Evolutionary conservation across 164 flowering plant genomes (phyloP).

Genomic region (Sedum album): DNA sequence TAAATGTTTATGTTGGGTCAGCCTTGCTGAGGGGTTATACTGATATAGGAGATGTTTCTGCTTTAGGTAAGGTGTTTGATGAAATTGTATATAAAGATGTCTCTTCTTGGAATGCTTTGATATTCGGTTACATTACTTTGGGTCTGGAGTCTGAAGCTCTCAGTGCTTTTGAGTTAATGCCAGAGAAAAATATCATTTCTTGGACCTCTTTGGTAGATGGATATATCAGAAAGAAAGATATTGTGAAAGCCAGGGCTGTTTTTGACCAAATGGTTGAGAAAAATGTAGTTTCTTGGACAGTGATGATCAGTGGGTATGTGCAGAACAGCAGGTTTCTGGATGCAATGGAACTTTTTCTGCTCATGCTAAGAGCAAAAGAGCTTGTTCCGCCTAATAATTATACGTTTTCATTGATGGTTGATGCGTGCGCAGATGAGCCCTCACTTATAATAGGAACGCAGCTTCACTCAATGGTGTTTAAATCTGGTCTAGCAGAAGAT

Average conservation of each 20-base stretch:
- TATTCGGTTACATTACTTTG: conserved; percentile 1
- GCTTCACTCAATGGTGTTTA: conserved; percentile 2
- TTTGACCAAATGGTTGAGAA: conserved; percentile 50
- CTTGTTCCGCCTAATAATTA: background rate
- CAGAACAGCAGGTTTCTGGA: background rate
- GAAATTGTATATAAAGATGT: conserved; percentile 4
- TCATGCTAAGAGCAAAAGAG: conserved; percentile 2
- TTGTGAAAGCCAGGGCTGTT: conserved; percentile 31
- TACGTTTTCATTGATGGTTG: conserved; percentile 3
- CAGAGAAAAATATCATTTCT: conserved; percentile 3
- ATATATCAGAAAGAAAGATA: conserved; percentile 16
- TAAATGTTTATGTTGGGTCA: conserved; percentile 37
- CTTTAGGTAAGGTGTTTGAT: conserved; percentile 14
- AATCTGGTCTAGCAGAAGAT: background rate
- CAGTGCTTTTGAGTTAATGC: background rate
- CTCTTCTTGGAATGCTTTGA: conserved; percentile 3
- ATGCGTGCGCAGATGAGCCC: conserved; percentile 3
- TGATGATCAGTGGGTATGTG: conserved; percentile 11
- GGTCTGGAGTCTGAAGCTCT: conserved; percentile 3
- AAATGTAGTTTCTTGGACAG: conserved; percentile 72
- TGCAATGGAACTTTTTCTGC: conserved; percentile 1
- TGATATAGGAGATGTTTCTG: conserved; percentile 19
- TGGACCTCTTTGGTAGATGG: conserved; percentile 5
- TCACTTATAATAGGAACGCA: background rate
- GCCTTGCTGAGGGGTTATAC: conserved; percentile 45